Evolutionary conservation across 2,329 filamentous ascomycete species (phyloP), one percentile per base, ranked within the genome.

Genomic region (Corinectria fuckeliana): DNA sequence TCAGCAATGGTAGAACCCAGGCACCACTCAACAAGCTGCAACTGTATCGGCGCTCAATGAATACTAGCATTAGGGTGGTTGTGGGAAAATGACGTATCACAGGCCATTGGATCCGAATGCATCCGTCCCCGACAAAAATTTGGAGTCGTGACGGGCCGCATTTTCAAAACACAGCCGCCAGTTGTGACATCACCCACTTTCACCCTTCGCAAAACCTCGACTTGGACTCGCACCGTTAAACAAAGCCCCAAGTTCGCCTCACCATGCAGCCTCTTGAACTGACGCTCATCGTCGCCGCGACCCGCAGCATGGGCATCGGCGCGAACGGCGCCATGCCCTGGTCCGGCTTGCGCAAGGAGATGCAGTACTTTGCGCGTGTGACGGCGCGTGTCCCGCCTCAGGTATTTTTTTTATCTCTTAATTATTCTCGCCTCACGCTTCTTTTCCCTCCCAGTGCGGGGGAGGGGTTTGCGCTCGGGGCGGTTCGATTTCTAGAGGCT

Each of bases 261-360:
- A 61, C 42, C 26, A 77, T 77, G 76, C 69, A 75, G 58, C 70
- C 76, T 47, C 73, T 80, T 52, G 88, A 92, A 66, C 81, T 97
- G 53, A 97, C 92, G n/a, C 85, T 97, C 69, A 90, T 98, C 75
- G 92, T 97, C 69, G 94, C 92, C n/a, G 90, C 93, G 16, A 96
- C 93, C n/a, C 88, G 89, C 51, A 86, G 82, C 70, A 91, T 97
- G 81, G 95, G 95, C 74, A 98, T 99, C 70, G 95, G 95, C 59
- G 83, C 86, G 45, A 82, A 84, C 60, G 92, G 92, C 60, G 84
- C 82, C 3, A 86, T 99, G 54, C 95, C 95, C 4, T 99, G 95
- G 95, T 91, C 90, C 0, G 90, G 90, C 41, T 84, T 98, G 30
- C 91, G 88, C 76, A 88, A 90, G 63, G 95, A 99, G 78, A 97